Conservation (phyloP, 148 eudicot genomes). For the Linanthus parryae region DNA sequence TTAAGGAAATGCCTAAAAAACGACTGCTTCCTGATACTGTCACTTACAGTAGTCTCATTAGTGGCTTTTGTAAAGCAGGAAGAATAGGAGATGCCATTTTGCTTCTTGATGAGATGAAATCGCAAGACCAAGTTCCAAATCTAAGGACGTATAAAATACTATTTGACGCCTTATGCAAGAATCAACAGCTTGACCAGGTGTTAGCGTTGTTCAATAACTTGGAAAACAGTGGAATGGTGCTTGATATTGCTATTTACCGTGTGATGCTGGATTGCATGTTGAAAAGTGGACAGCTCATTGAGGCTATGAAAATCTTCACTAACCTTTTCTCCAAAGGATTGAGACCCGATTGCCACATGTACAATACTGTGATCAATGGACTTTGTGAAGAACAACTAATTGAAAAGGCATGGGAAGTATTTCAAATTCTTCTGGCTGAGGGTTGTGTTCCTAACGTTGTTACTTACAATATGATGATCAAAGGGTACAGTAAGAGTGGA, state of each 20-base stretch:
- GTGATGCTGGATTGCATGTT: too few species aligned
- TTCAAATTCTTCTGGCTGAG: slow-evolving; percentile 3
- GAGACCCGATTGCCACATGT: background rate
- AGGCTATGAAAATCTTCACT: background rate
- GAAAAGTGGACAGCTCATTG: background rate
- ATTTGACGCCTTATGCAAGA: background rate
- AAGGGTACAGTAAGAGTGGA: slow-evolving; percentile 68
- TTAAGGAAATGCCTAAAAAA: slow-evolving; percentile 58
- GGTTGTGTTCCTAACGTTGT: slow-evolving; percentile 52
- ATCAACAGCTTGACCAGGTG: background rate
- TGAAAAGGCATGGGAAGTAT: background rate
- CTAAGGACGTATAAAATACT: background rate
- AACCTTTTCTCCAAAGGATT: background rate
- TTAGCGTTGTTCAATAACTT: background rate
- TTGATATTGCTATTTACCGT: background rate
- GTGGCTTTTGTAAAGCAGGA: background rate
- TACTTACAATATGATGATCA: slow-evolving; percentile 69
- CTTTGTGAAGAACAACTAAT: background rate
- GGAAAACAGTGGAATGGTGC: background rate
- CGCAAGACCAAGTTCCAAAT: background rate
- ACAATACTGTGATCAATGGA: slow-evolving; percentile 1
- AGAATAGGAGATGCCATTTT: background rate
- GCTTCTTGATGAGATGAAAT: background rate
- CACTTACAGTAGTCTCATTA: slow-evolving; percentile 53
- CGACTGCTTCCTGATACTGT: slow-evolving; percentile 51